Evolutionary conservation across 768 basidiomycete genomes (phyloP), one percentile per base, ranked within the genome.

Genomic region (Suillus discolor): DNA sequence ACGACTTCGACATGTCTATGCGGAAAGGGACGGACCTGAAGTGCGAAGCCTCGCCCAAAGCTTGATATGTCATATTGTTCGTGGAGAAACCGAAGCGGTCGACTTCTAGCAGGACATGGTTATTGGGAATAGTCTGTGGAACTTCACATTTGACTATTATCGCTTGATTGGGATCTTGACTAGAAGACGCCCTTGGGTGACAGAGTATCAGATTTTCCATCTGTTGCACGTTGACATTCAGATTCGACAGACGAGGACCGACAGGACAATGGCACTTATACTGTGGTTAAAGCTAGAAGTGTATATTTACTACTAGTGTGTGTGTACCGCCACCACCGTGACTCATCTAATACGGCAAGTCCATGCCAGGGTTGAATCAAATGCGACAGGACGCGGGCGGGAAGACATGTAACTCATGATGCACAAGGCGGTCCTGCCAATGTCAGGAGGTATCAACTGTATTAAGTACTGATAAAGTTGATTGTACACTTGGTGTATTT

Each of bases 1-100:
- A 4, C 51, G 28, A 31, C 31, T 31, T 6, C 1, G 31, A 23
- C 57, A 45, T 15, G 38, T 57, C 23, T 66, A 34, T 44, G 41
- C 15, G 25, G 45, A 60, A 31, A 36, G 2, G 51, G 23, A 62
- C 71, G 39, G 53, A 81, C 80, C 77, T 72, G 62, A 82, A 83
- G 65, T 81, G 77, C 31, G 79, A 73, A 39, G 71, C 74, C 57
- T 82, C 81, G n/a, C 81, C 81, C 12, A 82, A 75, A 9, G 84
- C 82, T 70, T 91, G 88, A 72, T 91, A 91, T 18, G 90, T 89
- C 23, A 91, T 67, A 69, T 91, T 91, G 72, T 91, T 91, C 49
- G 89, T 83, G 36, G 88, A 89, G 73, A 87, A 91, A 4, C 89
- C 89, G 71, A 91, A 90, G 20, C 85, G 83, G 64, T 90, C 88